Evolutionary conservation across 352 stramenopile genomes (phyloP).

Genomic region (Phytophthora kernoviae): DNA sequence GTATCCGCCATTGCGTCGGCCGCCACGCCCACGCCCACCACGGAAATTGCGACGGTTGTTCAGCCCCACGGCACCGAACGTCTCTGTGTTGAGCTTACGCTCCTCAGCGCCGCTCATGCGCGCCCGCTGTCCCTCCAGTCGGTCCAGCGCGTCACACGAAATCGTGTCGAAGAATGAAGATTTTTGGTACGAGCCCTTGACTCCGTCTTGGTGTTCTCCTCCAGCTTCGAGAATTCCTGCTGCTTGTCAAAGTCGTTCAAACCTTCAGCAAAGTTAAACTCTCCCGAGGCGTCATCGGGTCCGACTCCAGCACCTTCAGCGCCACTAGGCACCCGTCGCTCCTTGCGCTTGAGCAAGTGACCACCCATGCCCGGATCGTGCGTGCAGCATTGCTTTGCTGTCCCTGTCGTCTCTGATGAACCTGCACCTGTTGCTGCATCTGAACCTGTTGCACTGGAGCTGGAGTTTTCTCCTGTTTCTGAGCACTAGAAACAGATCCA

Average conservation of each 20-base stretch:
- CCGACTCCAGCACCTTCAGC: conserved; percentile 7
- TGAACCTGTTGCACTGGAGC: conserved; percentile 9
- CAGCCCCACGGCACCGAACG: conserved; percentile 84
- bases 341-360: conserved; percentile 80
- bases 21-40: conserved; percentile 52
- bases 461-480: conserved; percentile 3
- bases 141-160: conserved; percentile 87
- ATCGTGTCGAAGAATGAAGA: conserved; percentile 92
- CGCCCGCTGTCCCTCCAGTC: conserved; percentile 69
- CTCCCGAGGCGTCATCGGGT: conserved; percentile 37
- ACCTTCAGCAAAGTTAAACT: conserved; percentile 79
- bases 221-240: conserved; percentile 78
- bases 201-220: conserved; percentile 37
- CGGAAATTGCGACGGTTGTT: conserved; percentile 87
- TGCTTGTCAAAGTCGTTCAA: conserved; percentile 82
- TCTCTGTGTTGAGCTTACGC: conserved; percentile 90
- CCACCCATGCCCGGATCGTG: conserved; percentile 84
- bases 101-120: conserved; percentile 78
- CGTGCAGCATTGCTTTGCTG: conserved; percentile 26
- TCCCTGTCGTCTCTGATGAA: conserved; percentile 21
- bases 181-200: conserved; percentile 84
- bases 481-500: neutral
- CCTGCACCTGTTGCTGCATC: conserved; percentile 19
- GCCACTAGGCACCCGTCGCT: conserved; percentile 59
- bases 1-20: conserved; percentile 41